Evolutionary conservation across 1,139 yeast genomes (phyloP).

Genomic region (Geotrichum bryndzae): DNA sequence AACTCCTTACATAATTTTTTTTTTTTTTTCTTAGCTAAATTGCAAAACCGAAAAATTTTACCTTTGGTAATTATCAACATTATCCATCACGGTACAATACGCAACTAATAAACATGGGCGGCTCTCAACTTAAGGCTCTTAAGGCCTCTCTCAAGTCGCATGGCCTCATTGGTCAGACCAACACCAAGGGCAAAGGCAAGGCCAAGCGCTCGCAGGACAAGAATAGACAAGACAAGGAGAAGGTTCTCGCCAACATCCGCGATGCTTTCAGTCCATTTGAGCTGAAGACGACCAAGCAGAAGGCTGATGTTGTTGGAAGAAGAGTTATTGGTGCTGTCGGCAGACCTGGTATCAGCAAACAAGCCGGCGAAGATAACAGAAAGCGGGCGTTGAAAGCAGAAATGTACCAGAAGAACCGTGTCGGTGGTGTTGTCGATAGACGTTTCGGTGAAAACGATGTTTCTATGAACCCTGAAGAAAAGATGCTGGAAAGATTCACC

Average conservation of each 20-base stretch:
- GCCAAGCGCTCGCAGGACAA: slow-evolving; percentile 49
- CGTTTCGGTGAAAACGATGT: slow-evolving; percentile 88
- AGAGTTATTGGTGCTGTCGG: slow-evolving; percentile 61
- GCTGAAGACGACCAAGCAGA: slow-evolving; percentile 55
- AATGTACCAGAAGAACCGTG: slow-evolving; percentile 55
- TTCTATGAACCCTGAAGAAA: slow-evolving; percentile 73
- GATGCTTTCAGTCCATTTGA: slow-evolving; percentile 88
- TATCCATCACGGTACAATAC: not conserved
- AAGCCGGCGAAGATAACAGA: slow-evolving; percentile 66
- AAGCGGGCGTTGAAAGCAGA: slow-evolving; percentile 60
- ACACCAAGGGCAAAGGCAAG: slow-evolving; percentile 48
- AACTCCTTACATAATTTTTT: slow-evolving; percentile 8
- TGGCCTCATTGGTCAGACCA: slow-evolving; percentile 80
- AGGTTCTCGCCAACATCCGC: slow-evolving; percentile 57
- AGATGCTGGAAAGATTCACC: slow-evolving; percentile 91
- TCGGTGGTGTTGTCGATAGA: slow-evolving; percentile 75
- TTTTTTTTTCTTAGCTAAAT: not conserved
- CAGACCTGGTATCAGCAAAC: slow-evolving; percentile 66
- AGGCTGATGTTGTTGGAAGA: slow-evolving; percentile 56
- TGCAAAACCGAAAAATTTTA: not conserved
- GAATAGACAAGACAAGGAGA: slow-evolving; percentile 59
- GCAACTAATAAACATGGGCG: slow-evolving; percentile 54
- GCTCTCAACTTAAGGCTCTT: slow-evolving; percentile 79
- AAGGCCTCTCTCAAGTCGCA: slow-evolving; percentile 69
- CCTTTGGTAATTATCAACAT: not conserved